These are phyloP conservation scores for Apiospora rasikravindrae DNA, from an alignment of 2,329 filamentous ascomycete genomes.

Conservation along the genomic window DNA sequence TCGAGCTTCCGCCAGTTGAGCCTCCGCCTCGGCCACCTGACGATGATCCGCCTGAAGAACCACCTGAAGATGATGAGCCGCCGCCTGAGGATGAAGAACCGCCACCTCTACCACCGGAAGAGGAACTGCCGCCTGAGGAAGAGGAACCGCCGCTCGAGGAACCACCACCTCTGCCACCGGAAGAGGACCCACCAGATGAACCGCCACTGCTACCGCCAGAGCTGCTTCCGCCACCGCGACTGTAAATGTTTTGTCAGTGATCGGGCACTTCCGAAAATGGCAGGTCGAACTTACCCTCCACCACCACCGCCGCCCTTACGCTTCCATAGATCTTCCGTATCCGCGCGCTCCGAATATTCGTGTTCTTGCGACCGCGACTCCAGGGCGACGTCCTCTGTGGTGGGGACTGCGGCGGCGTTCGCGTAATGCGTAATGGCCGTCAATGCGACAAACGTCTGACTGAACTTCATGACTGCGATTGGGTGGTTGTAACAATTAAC, in stretches of 20 bases:
- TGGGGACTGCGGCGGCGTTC: conserved; percentile 30
- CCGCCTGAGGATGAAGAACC: conserved; percentile 29
- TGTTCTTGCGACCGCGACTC: conserved; percentile 26
- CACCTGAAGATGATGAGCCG: conserved; percentile 30
- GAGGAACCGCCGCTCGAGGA: conserved; percentile 27
- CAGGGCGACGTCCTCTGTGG: conserved; percentile 28
- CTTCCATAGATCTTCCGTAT: conserved; percentile 58
- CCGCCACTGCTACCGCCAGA: conserved; percentile 16
- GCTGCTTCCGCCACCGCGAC: conserved; percentile 35
- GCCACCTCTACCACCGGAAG: conserved; percentile 26
- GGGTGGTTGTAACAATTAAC: neutral
- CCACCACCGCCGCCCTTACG: conserved; percentile 65
- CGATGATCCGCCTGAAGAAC: conserved; percentile 1
- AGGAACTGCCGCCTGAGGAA: conserved; percentile 23
- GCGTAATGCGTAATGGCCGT: conserved; percentile 29
- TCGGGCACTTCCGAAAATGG: neutral
- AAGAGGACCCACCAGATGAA: neutral
- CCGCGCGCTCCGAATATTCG: conserved; percentile 30
- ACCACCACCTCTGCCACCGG: conserved; percentile 38
- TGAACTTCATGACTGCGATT: conserved; percentile 34
- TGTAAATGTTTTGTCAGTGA: conserved; percentile 20
- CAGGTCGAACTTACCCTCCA: conserved; percentile 45
- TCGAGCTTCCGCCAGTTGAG: conserved; percentile 18
- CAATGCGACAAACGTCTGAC: conserved; percentile 31
- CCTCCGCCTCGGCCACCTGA: conserved; percentile 24